A percentile compares a stretch with the other conserved stretches of the same genome.
These are phyloP conservation scores for Penicillium salamii DNA, from an alignment of 495 filamentous ascomycete species.

Conservation along the genomic window DNA sequence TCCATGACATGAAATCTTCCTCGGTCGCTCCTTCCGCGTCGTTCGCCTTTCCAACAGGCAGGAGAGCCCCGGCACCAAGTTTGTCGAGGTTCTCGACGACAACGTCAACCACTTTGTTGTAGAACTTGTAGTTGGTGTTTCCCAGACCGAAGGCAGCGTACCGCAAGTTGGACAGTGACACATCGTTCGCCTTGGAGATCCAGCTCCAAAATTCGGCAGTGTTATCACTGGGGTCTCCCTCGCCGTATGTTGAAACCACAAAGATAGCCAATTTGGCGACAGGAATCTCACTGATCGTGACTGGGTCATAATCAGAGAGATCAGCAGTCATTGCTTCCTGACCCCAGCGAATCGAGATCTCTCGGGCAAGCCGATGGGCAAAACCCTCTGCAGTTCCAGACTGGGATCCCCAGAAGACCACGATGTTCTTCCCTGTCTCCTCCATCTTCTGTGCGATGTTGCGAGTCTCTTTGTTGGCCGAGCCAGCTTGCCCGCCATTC, in stretches of 20 bases:
- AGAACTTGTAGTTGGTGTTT: constrained; percentile 53
- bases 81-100: constrained; percentile 33
- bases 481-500: constrained; percentile 14
- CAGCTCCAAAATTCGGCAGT: constrained; percentile 45
- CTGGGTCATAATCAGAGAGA: constrained; percentile 49
- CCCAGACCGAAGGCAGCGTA: constrained; percentile 49
- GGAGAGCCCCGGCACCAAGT: constrained; percentile 37
- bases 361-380: constrained; percentile 44
- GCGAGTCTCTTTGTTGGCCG: constrained; percentile 26
- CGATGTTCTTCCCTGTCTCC: constrained; percentile 35
- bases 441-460: constrained; percentile 36
- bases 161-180: constrained; percentile 30
- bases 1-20: constrained; percentile 53
- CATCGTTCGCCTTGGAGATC: constrained; percentile 29
- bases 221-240: constrained; percentile 56
- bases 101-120: constrained; percentile 46
- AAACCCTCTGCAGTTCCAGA: constrained; percentile 53
- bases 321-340: constrained; percentile 45
- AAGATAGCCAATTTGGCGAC: constrained; percentile 45
- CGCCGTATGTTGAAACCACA: constrained; percentile 53
- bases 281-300: constrained; percentile 37
- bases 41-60: constrained; percentile 41
- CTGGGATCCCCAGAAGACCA: constrained; percentile 56
- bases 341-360: constrained; percentile 42
- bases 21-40: constrained; percentile 47